phyloP scores from a whole-genome alignment of 2,329 filamentous ascomycete species.

The Coniella vitis region DNA sequence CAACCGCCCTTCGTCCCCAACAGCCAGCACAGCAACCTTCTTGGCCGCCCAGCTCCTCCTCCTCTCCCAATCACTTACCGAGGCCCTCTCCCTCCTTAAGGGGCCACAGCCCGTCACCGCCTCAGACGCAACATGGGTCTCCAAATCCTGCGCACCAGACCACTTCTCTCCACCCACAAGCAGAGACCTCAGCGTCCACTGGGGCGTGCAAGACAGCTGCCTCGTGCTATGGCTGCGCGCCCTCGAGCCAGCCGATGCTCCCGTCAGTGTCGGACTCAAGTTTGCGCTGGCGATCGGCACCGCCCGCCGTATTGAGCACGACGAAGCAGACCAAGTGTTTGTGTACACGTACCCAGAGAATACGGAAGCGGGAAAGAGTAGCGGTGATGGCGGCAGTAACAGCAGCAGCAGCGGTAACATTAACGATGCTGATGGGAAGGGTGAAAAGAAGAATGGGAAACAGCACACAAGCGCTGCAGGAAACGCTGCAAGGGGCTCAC shows the following conservation, averaged over 20 bases:
- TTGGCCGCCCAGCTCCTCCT: constrained; percentile 50
- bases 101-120: constrained; percentile 37
- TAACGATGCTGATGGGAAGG: background rate
- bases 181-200: constrained; percentile 64
- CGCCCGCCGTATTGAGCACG: constrained; percentile 59
- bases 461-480: background rate
- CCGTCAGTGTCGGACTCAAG: constrained; percentile 55
- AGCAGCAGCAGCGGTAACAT: background rate
- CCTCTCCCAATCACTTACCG: constrained; percentile 46
- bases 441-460: constrained; percentile 19
- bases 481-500: too few relatives aligned
- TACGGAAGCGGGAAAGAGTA: background rate
- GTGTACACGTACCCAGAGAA: constrained; percentile 35
- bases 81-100: constrained; percentile 47
- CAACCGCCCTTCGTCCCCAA: constrained; percentile 44
- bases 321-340: constrained; percentile 76
- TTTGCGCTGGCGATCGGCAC: constrained; percentile 65
- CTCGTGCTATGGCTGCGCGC: constrained; percentile 64
- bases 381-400: constrained; percentile 11
- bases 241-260: constrained; percentile 60
- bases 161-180: constrained; percentile 42
- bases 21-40: constrained; percentile 34
- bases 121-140: constrained; percentile 37
- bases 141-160: constrained; percentile 34
- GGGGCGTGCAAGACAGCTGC: constrained; percentile 62